These are phyloP conservation scores for Olyra latifolia DNA, from an alignment of 176 grass and related monocot species.

Conservation along the genomic window DNA sequence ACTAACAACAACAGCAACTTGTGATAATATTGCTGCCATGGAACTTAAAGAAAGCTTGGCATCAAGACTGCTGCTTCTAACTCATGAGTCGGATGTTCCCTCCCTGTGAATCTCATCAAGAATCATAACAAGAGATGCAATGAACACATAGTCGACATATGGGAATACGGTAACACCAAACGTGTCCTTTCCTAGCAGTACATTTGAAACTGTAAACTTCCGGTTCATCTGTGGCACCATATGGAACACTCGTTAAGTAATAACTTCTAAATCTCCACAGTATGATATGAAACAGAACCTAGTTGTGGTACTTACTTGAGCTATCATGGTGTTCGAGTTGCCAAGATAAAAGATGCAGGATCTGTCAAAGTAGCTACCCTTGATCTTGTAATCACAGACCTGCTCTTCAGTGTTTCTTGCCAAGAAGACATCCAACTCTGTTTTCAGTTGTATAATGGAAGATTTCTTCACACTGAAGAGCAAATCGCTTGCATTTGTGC, in stretches of 20 bases:
- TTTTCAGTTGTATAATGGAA: constrained; percentile 59
- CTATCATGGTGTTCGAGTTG: constrained; percentile 40
- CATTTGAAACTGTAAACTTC: constrained; percentile 48
- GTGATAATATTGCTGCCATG: background rate
- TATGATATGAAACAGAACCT: background rate
- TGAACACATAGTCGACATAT: constrained; percentile 57
- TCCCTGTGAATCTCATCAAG: constrained; percentile 68
- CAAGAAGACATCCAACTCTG: constrained; percentile 65
- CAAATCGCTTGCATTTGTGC: constrained; percentile 35
- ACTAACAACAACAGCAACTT: background rate
- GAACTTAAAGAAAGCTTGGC: background rate
- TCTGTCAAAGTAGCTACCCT: constrained; percentile 60
- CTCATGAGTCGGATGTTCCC: background rate
- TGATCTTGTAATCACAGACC: constrained; percentile 68
- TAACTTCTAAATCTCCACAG: background rate
- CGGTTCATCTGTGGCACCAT: constrained; percentile 51
- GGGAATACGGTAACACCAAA: constrained; percentile 59
- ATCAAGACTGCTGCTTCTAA: background rate
- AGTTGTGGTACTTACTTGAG: constrained; percentile 44
- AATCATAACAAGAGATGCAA: constrained; percentile 62
- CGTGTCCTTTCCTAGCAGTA: constrained; percentile 55
- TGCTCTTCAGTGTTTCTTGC: constrained; percentile 49
- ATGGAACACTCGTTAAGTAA: background rate
- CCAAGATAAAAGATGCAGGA: constrained; percentile 52
- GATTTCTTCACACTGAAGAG: constrained; percentile 62